Conservation (phyloP, 2,329 filamentous ascomycete species). For the Rhexocercosporidium sp. region DNA sequence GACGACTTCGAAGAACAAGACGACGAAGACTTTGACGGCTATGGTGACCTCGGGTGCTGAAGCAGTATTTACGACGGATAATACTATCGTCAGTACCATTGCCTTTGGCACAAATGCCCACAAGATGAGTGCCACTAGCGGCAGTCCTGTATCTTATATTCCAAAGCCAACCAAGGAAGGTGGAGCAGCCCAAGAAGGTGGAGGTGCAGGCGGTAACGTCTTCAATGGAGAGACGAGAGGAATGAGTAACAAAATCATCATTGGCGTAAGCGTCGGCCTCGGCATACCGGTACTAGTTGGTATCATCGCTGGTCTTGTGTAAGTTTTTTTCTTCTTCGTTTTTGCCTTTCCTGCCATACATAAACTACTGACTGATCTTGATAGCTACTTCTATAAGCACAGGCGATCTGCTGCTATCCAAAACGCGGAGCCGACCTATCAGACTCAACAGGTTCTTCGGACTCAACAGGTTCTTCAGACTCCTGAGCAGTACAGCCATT, state of each 20-base stretch:
- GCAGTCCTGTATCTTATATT: conserved; percentile 51
- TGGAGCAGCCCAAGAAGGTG: not conserved
- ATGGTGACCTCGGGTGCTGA: conserved; percentile 46
- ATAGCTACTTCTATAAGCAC: not conserved
- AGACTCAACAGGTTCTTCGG: not conserved
- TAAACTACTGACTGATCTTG: not conserved
- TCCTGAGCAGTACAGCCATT: not conserved
- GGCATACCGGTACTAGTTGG: conserved; percentile 48
- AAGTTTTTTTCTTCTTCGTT: conserved; percentile 21
- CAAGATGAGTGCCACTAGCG: conserved; percentile 47
- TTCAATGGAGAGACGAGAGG: conserved; percentile 41
- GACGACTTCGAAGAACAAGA: conserved; percentile 46
- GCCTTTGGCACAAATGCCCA: conserved; percentile 51
- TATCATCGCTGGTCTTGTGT: conserved; percentile 34
- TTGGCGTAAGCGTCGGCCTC: conserved; percentile 55
- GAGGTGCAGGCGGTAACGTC: conserved; percentile 14
- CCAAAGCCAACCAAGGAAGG: conserved; percentile 42
- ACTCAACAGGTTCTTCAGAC: not conserved
- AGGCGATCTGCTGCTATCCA: not conserved
- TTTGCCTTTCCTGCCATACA: not conserved
- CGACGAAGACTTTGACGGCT: conserved; percentile 47
- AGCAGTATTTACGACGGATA: conserved; percentile 46
- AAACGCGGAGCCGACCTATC: not conserved
- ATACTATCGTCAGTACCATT: conserved; percentile 43
- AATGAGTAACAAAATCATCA: conserved; percentile 51